Evolutionary conservation across 2,329 filamentous ascomycete species (phyloP).

Genomic region (Calycina marina): DNA sequence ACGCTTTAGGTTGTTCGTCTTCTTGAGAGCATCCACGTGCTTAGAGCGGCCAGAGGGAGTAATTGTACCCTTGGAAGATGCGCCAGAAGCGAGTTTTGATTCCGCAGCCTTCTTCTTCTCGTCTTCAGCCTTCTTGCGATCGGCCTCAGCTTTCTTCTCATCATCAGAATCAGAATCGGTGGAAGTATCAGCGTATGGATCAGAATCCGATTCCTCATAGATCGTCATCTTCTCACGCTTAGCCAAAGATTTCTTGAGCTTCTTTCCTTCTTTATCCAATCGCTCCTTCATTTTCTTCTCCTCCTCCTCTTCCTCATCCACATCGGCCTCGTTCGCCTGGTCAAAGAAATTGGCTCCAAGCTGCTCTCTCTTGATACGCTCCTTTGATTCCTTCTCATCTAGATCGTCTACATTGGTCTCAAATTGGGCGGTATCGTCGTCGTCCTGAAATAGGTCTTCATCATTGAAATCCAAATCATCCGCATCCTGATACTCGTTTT

Average conservation of each 20-base stretch:
- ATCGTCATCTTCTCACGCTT: constrained; percentile 78
- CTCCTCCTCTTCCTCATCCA: constrained; percentile 56
- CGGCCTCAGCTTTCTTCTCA: constrained; percentile 48
- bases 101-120: constrained; percentile 37
- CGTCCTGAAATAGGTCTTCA: constrained; percentile 69
- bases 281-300: constrained; percentile 58
- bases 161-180: constrained; percentile 35
- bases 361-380: constrained; percentile 64
- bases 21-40: constrained; percentile 34
- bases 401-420: constrained; percentile 75
- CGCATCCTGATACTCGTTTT: constrained; percentile 53
- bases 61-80: constrained; percentile 55
- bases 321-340: constrained; percentile 51
- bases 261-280: constrained; percentile 58
- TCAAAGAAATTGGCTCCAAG: constrained; percentile 77
- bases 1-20: constrained; percentile 51
- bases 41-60: constrained; percentile 46
- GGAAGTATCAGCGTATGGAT: constrained; percentile 40
- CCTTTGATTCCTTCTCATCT: constrained; percentile 50
- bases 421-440: constrained; percentile 65
- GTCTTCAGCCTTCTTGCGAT: constrained; percentile 44
- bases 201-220: constrained; percentile 59
- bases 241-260: constrained; percentile 64
- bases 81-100: constrained; percentile 29
- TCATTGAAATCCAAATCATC: constrained; percentile 53